Evolutionary conservation across 106 monocot species (phyloP).

Genomic region (Allium fistulosum): DNA sequence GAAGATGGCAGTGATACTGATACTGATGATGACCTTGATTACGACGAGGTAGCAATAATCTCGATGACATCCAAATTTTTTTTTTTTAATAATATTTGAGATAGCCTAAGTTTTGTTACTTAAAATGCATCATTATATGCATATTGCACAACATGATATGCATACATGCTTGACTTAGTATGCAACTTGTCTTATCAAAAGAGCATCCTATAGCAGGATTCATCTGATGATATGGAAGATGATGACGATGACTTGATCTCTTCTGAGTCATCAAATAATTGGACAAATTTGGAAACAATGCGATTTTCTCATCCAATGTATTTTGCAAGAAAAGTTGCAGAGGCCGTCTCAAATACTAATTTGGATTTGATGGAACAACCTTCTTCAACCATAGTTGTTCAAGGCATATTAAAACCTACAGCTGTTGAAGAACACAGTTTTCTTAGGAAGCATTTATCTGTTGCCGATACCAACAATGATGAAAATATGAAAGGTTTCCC

Average conservation of each 20-base stretch:
- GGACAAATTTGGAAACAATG: constrained; percentile 74
- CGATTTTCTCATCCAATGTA: constrained; percentile 75
- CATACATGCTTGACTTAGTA: no score
- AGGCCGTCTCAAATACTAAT: constrained; percentile 39
- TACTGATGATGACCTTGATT: constrained; percentile 42
- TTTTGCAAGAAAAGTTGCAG: constrained; percentile 71
- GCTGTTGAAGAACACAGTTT: constrained; percentile 49
- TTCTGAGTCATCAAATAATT: constrained; percentile 45
- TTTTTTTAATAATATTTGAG: no score
- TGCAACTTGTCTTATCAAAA: no score
- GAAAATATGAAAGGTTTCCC: neutral
- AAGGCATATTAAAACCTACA: constrained; percentile 72
- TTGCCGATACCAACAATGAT: constrained; percentile 9
- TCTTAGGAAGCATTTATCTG: constrained; percentile 18
- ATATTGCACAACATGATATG: no score
- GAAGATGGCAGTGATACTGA: constrained; percentile 43
- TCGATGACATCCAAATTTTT: no score
- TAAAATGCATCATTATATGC: no score
- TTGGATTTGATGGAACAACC: constrained; percentile 80
- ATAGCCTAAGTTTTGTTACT: no score
- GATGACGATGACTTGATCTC: constrained; percentile 34
- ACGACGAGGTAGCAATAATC: neutral
- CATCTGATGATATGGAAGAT: constrained; percentile 41
- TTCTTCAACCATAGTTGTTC: constrained; percentile 63
- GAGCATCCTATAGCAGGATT: constrained; percentile 37